Evolutionary conservation across 106 monocot genomes (phyloP).

Genomic region (Narthecium ossifragum): DNA sequence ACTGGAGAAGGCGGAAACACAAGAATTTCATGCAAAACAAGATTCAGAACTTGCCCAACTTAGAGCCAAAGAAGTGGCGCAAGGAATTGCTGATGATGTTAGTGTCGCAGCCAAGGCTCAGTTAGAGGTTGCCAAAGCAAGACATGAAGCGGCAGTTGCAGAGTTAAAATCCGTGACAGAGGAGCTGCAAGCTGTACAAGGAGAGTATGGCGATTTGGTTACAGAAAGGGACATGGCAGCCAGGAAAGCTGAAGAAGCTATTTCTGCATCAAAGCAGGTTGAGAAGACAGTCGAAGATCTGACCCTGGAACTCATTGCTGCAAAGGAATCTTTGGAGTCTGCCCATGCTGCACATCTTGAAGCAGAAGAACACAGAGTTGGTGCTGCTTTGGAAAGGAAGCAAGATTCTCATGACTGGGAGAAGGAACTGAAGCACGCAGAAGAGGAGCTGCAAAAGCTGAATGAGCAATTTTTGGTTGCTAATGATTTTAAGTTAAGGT

Average conservation of each 20-base stretch:
- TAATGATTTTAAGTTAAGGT: slow-evolving; percentile 29
- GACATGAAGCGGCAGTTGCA: slow-evolving; percentile 35
- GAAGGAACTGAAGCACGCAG: slow-evolving; percentile 41
- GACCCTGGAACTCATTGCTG: slow-evolving; percentile 40
- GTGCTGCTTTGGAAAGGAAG: slow-evolving; percentile 32
- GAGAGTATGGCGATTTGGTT: slow-evolving; percentile 18
- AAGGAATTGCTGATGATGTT: slow-evolving; percentile 27
- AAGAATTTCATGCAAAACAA: slow-evolving; percentile 36
- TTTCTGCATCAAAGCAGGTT: slow-evolving; percentile 19
- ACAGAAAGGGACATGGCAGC: slow-evolving; percentile 39
- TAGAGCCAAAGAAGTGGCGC: slow-evolving; percentile 40
- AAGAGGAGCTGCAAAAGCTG: slow-evolving; percentile 37
- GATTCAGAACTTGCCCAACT: slow-evolving; percentile 47
- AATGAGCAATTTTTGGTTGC: slow-evolving; percentile 23
- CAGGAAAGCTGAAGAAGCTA: slow-evolving; percentile 31
- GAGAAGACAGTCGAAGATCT: slow-evolving; percentile 50
- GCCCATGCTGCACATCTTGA: slow-evolving; percentile 25
- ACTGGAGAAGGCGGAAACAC: slow-evolving; percentile 24
- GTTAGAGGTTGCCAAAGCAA: slow-evolving; percentile 35
- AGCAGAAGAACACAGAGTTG: slow-evolving; percentile 34
- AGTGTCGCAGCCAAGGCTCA: slow-evolving; percentile 45
- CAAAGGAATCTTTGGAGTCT: slow-evolving; percentile 41
- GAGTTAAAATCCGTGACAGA: slow-evolving; percentile 29
- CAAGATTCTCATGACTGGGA: slow-evolving; percentile 37
- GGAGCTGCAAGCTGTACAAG: slow-evolving; percentile 25